Percentiles rank a stretch among this genome's conserved stretches.
These are phyloP conservation scores for Plasmodium vinckei DNA, from an alignment of 169 alveolate species.

Conservation along the genomic window DNA sequence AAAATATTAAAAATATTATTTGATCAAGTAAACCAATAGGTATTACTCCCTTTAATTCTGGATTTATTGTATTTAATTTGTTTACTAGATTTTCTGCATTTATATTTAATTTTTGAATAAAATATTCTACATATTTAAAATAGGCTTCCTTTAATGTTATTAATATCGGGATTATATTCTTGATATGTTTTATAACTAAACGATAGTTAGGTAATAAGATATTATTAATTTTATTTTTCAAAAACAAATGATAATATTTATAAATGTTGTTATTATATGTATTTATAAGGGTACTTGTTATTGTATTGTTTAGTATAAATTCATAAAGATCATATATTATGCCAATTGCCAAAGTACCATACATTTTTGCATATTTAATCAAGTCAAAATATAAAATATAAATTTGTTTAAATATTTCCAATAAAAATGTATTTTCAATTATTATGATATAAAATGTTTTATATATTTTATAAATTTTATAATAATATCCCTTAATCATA, in stretches of 20 bases:
- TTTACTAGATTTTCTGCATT: conserved; percentile 30
- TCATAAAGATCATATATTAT: background rate
- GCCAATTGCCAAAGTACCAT: background rate
- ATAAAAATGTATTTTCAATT: conserved; percentile 27
- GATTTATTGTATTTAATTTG: conserved; percentile 49
- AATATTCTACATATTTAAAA: conserved; percentile 7
- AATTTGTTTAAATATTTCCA: background rate
- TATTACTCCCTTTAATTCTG: conserved; percentile 40
- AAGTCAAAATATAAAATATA: background rate
- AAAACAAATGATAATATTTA: background rate
- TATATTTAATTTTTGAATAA: conserved; percentile 7
- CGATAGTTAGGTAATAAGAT: background rate
- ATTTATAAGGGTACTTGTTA: background rate
- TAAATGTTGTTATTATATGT: background rate
- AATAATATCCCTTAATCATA: conserved; percentile 16
- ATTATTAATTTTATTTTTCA: conserved; percentile 2
- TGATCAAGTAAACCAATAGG: conserved; percentile 19
- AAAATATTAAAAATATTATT: conserved; percentile 29
- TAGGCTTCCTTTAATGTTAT: background rate
- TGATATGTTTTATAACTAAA: background rate
- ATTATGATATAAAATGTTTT: conserved; percentile 39
- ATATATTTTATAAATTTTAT: conserved; percentile 41
- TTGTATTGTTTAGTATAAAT: background rate
- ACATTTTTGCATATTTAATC: background rate
- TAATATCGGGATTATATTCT: background rate